A percentile compares a stretch with the other conserved stretches of the same genome.
Conservation (phyloP, 805 yeast genomes). For the Barnettozyma pratensis region DNA sequence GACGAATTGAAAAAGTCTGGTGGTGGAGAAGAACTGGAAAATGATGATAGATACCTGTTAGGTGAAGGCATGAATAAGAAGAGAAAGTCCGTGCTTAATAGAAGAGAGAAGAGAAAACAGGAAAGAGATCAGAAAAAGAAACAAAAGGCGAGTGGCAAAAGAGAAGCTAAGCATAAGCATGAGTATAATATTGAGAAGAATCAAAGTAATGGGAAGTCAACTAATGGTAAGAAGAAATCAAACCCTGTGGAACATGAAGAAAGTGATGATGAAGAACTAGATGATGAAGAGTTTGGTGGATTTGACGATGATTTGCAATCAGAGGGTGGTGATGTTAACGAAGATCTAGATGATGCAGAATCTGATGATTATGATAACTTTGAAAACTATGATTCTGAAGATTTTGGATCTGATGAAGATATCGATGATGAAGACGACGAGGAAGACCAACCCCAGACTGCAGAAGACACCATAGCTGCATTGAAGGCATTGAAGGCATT, state of each 20-base stretch:
- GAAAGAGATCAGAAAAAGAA: slow-evolving; percentile 28
- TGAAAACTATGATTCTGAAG: slow-evolving; percentile 19
- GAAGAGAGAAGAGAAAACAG: slow-evolving; percentile 40
- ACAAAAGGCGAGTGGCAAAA: slow-evolving; percentile 7
- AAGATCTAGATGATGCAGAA: slow-evolving; percentile 18
- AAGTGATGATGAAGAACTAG: slow-evolving; percentile 15
- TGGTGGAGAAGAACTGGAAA: slow-evolving; percentile 26
- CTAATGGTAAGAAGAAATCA: slow-evolving; percentile 17
- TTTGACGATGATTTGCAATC: slow-evolving; percentile 16
- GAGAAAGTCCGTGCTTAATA: slow-evolving; percentile 26
- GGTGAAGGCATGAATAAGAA: slow-evolving; percentile 31
- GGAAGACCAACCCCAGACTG: slow-evolving; percentile 30
- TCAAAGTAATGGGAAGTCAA: slow-evolving; percentile 28
- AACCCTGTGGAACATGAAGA: slow-evolving; percentile 4
- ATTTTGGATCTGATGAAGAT: slow-evolving; percentile 11
- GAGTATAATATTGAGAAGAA: slow-evolving; percentile 27
- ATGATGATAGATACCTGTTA: slow-evolving; percentile 31
- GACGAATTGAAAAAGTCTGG: slow-evolving; percentile 42
- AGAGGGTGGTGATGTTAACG: slow-evolving; percentile 9
- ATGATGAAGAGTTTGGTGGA: slow-evolving; percentile 22
- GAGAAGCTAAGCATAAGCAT: slow-evolving; percentile 8
- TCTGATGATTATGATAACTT: slow-evolving; percentile 25
- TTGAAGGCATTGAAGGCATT: slow-evolving; percentile 37
- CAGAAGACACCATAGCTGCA: slow-evolving; percentile 40
- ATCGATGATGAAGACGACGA: slow-evolving; percentile 26